phyloP scores from a whole-genome alignment of 2,329 filamentous ascomycete genomes.

The Lasiodiplodia theobromae region DNA sequence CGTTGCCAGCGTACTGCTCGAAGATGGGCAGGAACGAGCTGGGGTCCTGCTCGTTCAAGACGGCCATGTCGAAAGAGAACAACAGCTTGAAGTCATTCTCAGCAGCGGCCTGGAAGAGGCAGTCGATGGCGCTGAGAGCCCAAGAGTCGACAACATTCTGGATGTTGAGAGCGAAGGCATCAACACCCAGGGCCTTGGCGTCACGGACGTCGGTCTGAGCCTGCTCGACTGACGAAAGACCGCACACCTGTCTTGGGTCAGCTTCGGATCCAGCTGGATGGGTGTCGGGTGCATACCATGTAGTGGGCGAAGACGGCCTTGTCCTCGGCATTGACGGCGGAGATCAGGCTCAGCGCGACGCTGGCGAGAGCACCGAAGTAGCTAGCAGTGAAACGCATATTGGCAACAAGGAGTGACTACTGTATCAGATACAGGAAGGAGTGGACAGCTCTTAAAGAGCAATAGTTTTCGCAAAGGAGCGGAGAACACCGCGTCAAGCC shows the following conservation, averaged over 20 bases:
- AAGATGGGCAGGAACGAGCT: conserved; percentile 39
- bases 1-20: conserved; percentile 34
- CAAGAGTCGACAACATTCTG: conserved; percentile 36
- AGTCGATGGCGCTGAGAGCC: conserved; percentile 38
- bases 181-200: conserved; percentile 41
- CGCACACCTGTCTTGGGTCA: conserved; percentile 18
- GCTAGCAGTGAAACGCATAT: conserved; percentile 16
- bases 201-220: conserved; percentile 37
- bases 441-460: conserved; percentile 10
- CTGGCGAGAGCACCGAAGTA: background rate
- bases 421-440: conserved; percentile 18
- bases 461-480: background rate
- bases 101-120: conserved; percentile 42
- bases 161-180: conserved; percentile 47
- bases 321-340: conserved; percentile 5
- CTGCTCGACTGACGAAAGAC: conserved; percentile 19
- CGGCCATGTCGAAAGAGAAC: conserved; percentile 47
- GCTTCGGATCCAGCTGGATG: background rate
- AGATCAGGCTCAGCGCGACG: conserved; percentile 10
- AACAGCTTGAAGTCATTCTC: conserved; percentile 43
- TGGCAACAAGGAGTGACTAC: conserved; percentile 18
- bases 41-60: conserved; percentile 36
- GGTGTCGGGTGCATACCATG: conserved; percentile 7
- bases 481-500: conserved; percentile 11
- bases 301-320: conserved; percentile 29